Evolutionary conservation across 2,329 filamentous ascomycete genomes (phyloP), one percentile per base, ranked within the genome.

Genomic region (Trichothecium roseum): DNA sequence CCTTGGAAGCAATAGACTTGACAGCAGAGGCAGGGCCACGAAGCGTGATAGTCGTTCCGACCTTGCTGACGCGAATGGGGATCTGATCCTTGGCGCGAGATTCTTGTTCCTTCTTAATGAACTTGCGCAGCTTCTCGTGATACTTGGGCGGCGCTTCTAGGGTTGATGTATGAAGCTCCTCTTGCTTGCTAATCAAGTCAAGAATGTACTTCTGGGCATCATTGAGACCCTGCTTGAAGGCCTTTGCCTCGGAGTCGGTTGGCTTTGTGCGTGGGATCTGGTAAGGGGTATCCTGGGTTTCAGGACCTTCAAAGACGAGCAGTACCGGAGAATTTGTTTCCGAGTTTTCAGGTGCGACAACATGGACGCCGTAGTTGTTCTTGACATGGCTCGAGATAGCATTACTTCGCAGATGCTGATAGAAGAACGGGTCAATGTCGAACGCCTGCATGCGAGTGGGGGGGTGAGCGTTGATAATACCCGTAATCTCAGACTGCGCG

Each of bases 21-120:
- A 94, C 85, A 16, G 74, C 72, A 14, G 76, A 74, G 32, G 72
- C 64, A 16, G 87, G 88, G 16, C 89, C 89, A 40, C 84, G 81
- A 40, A 95, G 72, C 30, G 75, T 81, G 40, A 89, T 69, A 3
- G 67, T 69, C 2, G 72, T 72, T 46, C 75, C 72, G 35, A 68
- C 58, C 46, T 70, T 72, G 36, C 66, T 69, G 34, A 80, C 74
- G 14, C 75, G 63, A 17, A 78, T 61, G 24, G 73, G 74, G 22
- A 80, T 77, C 46, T 78, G 64, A 42, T 72, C 68, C 18, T 64
- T 55, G n/a, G 64, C 55, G 35, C 70, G 68, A 28, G 57, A 65
- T 47, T 74, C 68, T 47, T 81, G 74, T 52, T 81, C 74, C 48
- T 69, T 71, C 57, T 75, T 73, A 50, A 81, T 80, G 55, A 75